Evolutionary conservation across 1,284 basidiomycete species (phyloP), one percentile per base, ranked within the genome.

Genomic region (Ganoderma lucidum): DNA sequence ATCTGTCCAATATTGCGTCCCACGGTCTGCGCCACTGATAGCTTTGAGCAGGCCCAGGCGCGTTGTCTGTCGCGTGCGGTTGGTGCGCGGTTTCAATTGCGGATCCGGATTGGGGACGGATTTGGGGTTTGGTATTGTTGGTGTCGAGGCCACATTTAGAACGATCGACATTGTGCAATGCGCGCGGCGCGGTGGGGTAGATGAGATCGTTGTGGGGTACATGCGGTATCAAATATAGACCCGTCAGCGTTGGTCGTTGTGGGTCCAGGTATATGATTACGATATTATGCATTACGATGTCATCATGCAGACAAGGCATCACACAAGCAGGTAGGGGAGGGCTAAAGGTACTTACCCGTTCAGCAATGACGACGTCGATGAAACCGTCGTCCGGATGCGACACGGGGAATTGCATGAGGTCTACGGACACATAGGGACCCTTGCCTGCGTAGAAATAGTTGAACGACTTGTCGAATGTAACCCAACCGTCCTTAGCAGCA

Each of bases 321-420:
- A 32, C 23, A 30, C 44, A 32, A 37, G 17, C 68, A 74, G 4
- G 48, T 53, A 14, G 23, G 48, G 45, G 71, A 71, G 23, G 28
- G 28, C 39, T 9, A 35, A 19, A 19, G 41, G 62, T 45, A 73
- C 84, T 64, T 72, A 93, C 94, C 65, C 85, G 74, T 65, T 88
- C 87, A 81, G 96, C 92, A 23, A 90, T 83, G 45, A 88, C 88
- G 28, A 97, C 80, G 77, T 98, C 96, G 65, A 97, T 89, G 48
- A 92, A 78, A 0, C 96, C 96, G 76, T 96, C 92, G 63, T 93
- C 90, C 0, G 93, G 89, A 48, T 90, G 80, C 1, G 94, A 91
- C 3, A 94, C 90, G 0, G 96, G 96, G 80, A 96, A 97, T 65
- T 96, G 91, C 91, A 96, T 93, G 53, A 95, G 83, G 78, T 96